These are phyloP conservation scores for Nitzschia inconspicua DNA, from an alignment of 108 stramenopile genomes.

Conservation along the genomic window DNA sequence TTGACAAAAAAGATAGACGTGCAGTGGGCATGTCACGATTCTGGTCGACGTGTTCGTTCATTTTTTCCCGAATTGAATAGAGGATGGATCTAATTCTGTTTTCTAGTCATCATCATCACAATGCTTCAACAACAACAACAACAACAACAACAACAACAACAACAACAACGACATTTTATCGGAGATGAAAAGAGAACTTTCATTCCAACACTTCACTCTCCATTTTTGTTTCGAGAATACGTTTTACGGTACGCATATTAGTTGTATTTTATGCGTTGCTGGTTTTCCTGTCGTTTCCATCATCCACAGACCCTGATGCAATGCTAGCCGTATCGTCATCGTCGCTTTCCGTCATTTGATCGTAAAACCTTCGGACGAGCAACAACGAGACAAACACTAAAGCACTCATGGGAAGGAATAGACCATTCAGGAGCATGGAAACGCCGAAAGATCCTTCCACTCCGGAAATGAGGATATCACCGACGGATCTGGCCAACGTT, in stretches of 20 bases:
- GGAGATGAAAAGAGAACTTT: neutral
- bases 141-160: too few relatives aligned
- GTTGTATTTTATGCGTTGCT: neutral
- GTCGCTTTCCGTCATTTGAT: slow-evolving; percentile 13
- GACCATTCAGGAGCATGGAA: slow-evolving; percentile 37
- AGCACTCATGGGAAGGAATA: slow-evolving; percentile 24
- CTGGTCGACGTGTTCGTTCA: too few relatives aligned
- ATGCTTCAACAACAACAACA: neutral
- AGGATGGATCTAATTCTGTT: too few relatives aligned
- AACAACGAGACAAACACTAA: slow-evolving; percentile 7
- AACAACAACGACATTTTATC: neutral
- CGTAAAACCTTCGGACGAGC: slow-evolving; percentile 1
- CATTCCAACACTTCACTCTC: too few relatives aligned
- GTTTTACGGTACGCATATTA: too few relatives aligned
- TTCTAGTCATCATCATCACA: too few relatives aligned
- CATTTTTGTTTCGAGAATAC: too few relatives aligned
- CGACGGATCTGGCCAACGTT: slow-evolving; percentile 75
- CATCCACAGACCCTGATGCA: neutral
- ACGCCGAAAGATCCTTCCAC: slow-evolving; percentile 34
- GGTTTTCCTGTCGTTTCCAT: neutral
- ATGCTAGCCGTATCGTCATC: slow-evolving; percentile 16
- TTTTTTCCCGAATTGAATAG: too few relatives aligned
- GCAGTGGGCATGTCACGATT: too few relatives aligned
- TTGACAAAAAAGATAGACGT: too few relatives aligned
- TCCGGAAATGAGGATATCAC: slow-evolving; percentile 50